Base-by-base conservation (phyloP, 495 filamentous ascomycete genomes). In the Penicillium silybi region DNA sequence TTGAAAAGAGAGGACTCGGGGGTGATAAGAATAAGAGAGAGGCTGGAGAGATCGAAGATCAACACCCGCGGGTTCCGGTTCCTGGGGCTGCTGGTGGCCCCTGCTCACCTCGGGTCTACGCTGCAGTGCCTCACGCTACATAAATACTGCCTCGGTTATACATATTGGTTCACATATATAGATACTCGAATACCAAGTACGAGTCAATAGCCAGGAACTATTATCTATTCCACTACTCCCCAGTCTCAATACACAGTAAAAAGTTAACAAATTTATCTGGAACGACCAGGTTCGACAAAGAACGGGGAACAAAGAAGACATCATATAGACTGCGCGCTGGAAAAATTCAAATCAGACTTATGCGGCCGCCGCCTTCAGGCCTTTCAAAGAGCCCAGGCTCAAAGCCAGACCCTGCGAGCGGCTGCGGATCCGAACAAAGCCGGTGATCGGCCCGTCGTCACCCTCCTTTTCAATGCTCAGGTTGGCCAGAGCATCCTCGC, bases 371-470 rank as follows among this genome's bases (percentile, higher is more conserved):
- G 71, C 78, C 61, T 92, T 93, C 56, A 99, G 75, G 4, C 95
- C 95, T 74, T 99, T 99, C 62, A 99, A 78, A 37, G 88, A 92
- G 16, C 95, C 95, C 50, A 99, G 75, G 68, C 92, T 96, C 53
- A 99, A 75, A 3, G 95, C 95, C 50, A 99, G 78, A 44, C 93
- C 95, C 75, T 99, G 95, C 5, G 90, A 96, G 60, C 95, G 87
- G 78, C 91, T 96, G 71, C 95, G 85, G 79, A 99, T 99, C 60
- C 95, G 87, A 46, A 99, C 89, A 68, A 99, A 99, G n/a, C 95
- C 95, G 23, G 93, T 97, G 54, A 99, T 87, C 6, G 91, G 91
- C 23, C 95, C 93, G 64, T 95, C 86, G 10, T 96, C 91, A 44
- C 90, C 91, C 68, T 97, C 90, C 73, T 96, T 93, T 66, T 99